Conservation (phyloP, 2,329 filamentous ascomycete genomes). For the Aspergillus hortae region DNA sequence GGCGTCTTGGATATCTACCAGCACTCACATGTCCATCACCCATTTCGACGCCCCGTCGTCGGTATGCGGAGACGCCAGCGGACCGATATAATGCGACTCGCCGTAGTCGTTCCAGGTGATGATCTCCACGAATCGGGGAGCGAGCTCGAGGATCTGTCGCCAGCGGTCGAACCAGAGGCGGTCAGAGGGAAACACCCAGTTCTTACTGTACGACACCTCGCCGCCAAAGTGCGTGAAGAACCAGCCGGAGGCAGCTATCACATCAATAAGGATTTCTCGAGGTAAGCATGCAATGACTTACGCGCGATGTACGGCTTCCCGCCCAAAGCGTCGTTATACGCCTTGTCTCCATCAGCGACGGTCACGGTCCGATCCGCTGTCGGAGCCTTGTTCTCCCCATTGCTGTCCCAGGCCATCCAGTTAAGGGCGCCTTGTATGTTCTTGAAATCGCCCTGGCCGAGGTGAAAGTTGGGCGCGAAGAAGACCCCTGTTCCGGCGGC, state of each 20-base stretch:
- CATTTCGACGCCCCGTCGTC: conserved; percentile 46
- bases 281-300: conserved; percentile 16
- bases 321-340: conserved; percentile 30
- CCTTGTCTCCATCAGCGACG: conserved; percentile 37
- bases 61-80: conserved; percentile 40
- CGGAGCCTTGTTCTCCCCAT: conserved; percentile 50
- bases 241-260: conserved; percentile 45
- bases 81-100: conserved; percentile 55
- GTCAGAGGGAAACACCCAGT: conserved; percentile 49
- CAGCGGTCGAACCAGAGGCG: conserved; percentile 44
- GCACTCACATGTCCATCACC: conserved; percentile 46
- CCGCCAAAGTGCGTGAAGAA: conserved; percentile 51
- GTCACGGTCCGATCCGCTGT: conserved; percentile 37
- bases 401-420: conserved; percentile 45
- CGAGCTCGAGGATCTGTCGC: conserved; percentile 41
- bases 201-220: conserved; percentile 48
- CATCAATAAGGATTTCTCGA: background rate
- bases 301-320: conserved; percentile 50
- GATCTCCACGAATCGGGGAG: conserved; percentile 49
- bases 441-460: conserved; percentile 35
- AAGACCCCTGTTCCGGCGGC: conserved; percentile 46
- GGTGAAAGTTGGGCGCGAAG: conserved; percentile 52
- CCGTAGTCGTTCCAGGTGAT: conserved; percentile 53
- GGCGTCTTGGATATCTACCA: background rate
- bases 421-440: conserved; percentile 42